Conservation (phyloP, 179 eudicot species). For the Silene coronaria region DNA sequence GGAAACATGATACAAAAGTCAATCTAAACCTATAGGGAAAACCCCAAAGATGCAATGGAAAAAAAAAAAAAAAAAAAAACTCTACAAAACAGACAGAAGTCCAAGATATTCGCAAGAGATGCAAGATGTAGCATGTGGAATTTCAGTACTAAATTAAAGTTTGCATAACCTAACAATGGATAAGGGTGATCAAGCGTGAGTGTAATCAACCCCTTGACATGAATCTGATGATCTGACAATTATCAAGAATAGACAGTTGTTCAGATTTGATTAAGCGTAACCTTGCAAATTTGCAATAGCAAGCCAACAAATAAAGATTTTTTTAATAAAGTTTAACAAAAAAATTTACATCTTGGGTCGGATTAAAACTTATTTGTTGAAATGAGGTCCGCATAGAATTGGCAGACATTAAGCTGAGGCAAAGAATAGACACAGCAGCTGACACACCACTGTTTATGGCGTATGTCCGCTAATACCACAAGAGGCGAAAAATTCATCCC, state of each 20-base stretch:
- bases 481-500: neutral
- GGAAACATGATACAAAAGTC: no score
- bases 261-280: neutral
- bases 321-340: no score
- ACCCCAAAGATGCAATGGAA: neutral
- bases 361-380: neutral
- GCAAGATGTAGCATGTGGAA: neutral
- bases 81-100: neutral
- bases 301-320: conserved; percentile 1
- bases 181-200: conserved; percentile 2
- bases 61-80: no score
- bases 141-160: neutral
- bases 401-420: no score
- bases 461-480: neutral
- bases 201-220: neutral
- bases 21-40: no score
- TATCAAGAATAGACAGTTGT: neutral
- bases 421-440: no score
- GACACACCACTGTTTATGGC: neutral
- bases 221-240: neutral
- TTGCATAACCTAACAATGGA: neutral
- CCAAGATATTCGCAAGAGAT: neutral
- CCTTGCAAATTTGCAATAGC: neutral
- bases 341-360: neutral
- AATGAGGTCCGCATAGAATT: neutral